phyloP scores from a whole-genome alignment of 306 rosid genomes.

The Alnus rubra region DNA sequence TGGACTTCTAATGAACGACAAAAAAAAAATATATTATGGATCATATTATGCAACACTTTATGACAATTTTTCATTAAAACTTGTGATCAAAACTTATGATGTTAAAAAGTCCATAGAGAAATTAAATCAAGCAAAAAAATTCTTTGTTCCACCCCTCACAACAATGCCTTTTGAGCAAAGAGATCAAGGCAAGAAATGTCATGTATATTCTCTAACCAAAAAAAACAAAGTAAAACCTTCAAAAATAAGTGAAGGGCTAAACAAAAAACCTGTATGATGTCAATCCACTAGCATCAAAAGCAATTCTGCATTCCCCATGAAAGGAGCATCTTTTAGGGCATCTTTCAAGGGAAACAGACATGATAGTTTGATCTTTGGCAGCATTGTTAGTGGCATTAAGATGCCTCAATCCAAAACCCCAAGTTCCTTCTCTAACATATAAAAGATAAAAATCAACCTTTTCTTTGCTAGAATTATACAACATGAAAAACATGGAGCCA shows the following conservation, averaged over 20 bases:
- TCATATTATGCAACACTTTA: too few species aligned
- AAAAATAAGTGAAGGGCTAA: constrained; percentile 25
- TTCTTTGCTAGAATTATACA: constrained; percentile 64
- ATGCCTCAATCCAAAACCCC: constrained; percentile 83
- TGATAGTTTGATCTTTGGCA: constrained; percentile 49
- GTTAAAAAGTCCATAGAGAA: background rate
- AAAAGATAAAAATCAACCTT: constrained; percentile 72
- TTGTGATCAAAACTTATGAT: too few species aligned
- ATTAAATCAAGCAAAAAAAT: background rate
- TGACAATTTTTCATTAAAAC: too few species aligned
- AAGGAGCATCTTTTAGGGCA: constrained; percentile 88
- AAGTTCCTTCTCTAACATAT: constrained; percentile 88
- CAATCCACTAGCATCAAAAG: constrained; percentile 81
- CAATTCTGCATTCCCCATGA: constrained; percentile 66
- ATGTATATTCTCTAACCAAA: background rate
- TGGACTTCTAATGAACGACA: background rate
- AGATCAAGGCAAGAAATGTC: constrained; percentile 8
- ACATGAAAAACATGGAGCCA: constrained; percentile 70
- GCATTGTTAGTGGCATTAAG: constrained; percentile 38
- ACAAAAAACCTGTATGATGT: constrained; percentile 74
- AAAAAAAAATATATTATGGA: too few species aligned
- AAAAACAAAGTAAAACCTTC: background rate
- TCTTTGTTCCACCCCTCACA: background rate
- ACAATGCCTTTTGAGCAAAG: background rate
- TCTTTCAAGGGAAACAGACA: constrained; percentile 90